Conservation (phyloP, 257 asterid species). For the Nicotiana benthamiana region DNA sequence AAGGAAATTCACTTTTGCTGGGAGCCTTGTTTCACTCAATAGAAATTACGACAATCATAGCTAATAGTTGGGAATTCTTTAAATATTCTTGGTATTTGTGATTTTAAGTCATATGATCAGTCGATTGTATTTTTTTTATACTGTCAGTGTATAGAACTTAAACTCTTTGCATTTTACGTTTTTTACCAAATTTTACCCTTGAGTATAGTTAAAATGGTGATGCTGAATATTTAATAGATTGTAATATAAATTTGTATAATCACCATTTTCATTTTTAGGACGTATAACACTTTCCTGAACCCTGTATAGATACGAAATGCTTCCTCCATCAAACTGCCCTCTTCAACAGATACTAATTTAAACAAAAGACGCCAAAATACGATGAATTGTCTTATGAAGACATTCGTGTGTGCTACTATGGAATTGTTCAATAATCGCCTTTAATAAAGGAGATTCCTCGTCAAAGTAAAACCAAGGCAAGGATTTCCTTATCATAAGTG, state of each 20-base stretch:
- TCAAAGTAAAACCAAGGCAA: too few species aligned
- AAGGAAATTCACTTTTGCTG: too few species aligned
- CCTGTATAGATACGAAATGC: too few species aligned
- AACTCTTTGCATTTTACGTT: not conserved
- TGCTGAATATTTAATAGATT: not conserved
- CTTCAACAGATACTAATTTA: too few species aligned
- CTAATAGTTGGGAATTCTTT: not conserved
- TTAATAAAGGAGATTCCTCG: not conserved
- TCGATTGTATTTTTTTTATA: too few species aligned
- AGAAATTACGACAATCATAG: not conserved
- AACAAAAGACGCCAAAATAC: not conserved
- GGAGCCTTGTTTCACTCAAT: not conserved
- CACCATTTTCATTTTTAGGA: too few species aligned
- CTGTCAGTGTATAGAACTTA: not conserved
- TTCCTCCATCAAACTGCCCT: too few species aligned
- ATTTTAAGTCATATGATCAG: not conserved
- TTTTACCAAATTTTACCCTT: not conserved
- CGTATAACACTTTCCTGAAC: too few species aligned
- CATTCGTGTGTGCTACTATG: not conserved
- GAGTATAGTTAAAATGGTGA: not conserved
- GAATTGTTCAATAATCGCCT: not conserved
- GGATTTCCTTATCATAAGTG: too few species aligned
- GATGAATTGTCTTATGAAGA: not conserved
- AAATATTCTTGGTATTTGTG: not conserved
- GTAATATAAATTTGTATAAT: too few species aligned